Evolutionary conservation across 257 asterid species (phyloP).

Genomic region (Eustoma russellianum): DNA sequence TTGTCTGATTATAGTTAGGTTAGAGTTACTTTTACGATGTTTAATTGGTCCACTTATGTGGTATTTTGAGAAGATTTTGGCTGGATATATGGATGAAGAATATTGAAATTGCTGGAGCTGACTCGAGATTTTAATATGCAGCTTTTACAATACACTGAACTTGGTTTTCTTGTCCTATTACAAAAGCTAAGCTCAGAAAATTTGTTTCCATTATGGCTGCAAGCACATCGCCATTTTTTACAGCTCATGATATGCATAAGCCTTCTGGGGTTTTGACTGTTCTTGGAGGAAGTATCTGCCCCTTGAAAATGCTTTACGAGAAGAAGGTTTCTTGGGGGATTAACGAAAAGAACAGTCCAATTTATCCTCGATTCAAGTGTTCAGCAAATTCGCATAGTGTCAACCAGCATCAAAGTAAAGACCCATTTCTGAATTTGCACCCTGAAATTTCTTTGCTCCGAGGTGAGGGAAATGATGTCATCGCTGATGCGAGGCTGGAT

Average conservation of each 20-base stretch:
- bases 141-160: background rate
- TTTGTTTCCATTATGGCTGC: constrained; percentile 43
- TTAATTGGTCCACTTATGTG: too few species aligned
- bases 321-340: constrained; percentile 33
- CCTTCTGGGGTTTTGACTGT: constrained; percentile 35
- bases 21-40: too few species aligned
- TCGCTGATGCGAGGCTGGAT: constrained; percentile 41
- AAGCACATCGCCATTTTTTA: constrained; percentile 46
- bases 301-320: constrained; percentile 38
- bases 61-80: too few species aligned
- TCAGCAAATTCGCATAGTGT: constrained; percentile 52
- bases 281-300: constrained; percentile 38
- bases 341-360: constrained; percentile 25
- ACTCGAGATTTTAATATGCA: constrained; percentile 5
- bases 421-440: constrained; percentile 67
- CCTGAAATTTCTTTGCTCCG: constrained; percentile 80
- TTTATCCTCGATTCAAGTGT: constrained; percentile 39
- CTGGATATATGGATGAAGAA: too few species aligned
- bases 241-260: constrained; percentile 44
- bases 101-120: constrained; percentile 11
- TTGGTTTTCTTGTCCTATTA: constrained; percentile 4
- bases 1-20: too few species aligned
- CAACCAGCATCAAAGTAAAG: constrained; percentile 46
- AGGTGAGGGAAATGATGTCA: constrained; percentile 48
- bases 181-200: constrained; percentile 1